Evolutionary conservation across 805 yeast genomes (phyloP).

Genomic region (Ogataea pilisensis): DNA sequence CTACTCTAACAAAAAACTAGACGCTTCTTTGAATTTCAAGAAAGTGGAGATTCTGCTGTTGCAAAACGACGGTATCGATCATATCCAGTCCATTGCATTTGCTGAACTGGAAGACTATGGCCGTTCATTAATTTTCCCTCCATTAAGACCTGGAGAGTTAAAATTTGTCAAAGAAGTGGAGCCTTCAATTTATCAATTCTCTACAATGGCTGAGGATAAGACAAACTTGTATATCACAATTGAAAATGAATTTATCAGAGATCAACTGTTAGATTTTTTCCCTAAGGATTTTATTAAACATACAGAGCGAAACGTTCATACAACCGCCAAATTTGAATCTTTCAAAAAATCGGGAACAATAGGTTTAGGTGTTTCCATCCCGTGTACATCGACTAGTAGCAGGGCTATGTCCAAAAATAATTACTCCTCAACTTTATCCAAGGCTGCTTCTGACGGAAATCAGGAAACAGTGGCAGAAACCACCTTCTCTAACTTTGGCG

Average conservation of each 20-base stretch:
- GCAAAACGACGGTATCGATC: conserved; percentile 2
- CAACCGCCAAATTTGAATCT: not conserved
- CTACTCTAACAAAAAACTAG: conserved; percentile 22
- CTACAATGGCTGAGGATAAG: conserved; percentile 12
- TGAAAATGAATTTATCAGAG: conserved; percentile 1
- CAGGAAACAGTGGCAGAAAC: not conserved
- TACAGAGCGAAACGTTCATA: conserved; percentile 1
- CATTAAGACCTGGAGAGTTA: conserved; percentile 28
- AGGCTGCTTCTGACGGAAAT: no score
- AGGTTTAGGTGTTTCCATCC: conserved; percentile 3
- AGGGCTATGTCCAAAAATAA: no score
- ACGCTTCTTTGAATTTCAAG: conserved; percentile 19
- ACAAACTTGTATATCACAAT: conserved; percentile 16
- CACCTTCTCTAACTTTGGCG: no score
- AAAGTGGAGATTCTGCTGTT: conserved; percentile 18
- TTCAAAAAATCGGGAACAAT: not conserved
- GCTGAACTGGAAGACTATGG: conserved; percentile 28
- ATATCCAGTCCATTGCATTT: conserved; percentile 21
- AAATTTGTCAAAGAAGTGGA: conserved; percentile 16
- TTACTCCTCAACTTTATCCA: no score
- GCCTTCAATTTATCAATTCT: conserved; percentile 14
- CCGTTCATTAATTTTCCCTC: conserved; percentile 32
- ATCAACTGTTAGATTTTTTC: conserved; percentile 5
- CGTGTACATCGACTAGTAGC: no score
- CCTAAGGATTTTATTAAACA: not conserved